Percentiles rank a stretch among this genome's conserved stretches.
Conservation (phyloP, 2,329 filamentous ascomycete genomes). For the Colletotrichum sp. region DNA sequence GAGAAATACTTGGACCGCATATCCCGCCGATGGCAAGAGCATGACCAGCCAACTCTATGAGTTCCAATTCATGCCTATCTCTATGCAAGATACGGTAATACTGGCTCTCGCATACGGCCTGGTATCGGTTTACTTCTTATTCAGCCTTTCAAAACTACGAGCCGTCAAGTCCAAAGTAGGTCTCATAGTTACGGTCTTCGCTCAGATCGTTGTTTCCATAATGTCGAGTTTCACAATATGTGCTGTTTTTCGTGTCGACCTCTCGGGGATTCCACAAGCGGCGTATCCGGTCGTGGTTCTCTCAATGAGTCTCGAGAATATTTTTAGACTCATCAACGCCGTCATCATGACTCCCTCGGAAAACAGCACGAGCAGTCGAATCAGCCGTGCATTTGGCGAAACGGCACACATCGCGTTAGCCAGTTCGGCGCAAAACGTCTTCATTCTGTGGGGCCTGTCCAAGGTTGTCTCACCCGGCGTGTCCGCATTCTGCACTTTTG, state of each 20-base stretch:
- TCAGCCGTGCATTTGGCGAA: constrained; percentile 75
- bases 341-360: constrained; percentile 75
- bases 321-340: constrained; percentile 78
- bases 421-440: constrained; percentile 70
- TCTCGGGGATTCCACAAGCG: constrained; percentile 75
- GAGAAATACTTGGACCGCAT: constrained; percentile 65
- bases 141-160: constrained; percentile 70
- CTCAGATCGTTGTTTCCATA: constrained; percentile 74
- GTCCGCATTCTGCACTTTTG: constrained; percentile 77
- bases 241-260: constrained; percentile 74
- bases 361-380: constrained; percentile 69
- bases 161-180: constrained; percentile 79
- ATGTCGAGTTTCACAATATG: constrained; percentile 82
- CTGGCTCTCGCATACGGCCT: constrained; percentile 69
- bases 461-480: constrained; percentile 72
- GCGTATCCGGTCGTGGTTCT: constrained; percentile 80
- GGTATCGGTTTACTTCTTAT: constrained; percentile 67
- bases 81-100: constrained; percentile 65
- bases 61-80: constrained; percentile 79
- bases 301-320: constrained; percentile 78
- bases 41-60: constrained; percentile 70
- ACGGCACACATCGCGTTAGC: constrained; percentile 73
- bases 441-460: constrained; percentile 69
- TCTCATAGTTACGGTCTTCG: constrained; percentile 71
- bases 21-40: constrained; percentile 61